phyloP scores from a whole-genome alignment of 306 rosid genomes.

The Acmispon strigosus region DNA sequence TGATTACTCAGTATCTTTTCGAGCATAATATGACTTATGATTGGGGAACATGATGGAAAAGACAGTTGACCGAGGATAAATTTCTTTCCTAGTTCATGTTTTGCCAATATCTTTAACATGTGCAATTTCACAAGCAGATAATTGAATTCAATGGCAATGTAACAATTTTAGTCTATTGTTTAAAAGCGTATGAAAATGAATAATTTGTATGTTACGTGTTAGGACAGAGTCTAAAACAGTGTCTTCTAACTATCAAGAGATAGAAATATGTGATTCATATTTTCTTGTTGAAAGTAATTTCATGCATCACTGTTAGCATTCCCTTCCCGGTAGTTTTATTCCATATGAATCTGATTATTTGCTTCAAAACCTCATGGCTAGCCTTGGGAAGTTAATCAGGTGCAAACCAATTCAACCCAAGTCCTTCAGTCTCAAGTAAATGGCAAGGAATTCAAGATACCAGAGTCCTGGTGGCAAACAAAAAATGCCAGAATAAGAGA shows the following conservation, averaged over 20 bases:
- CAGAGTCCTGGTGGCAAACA: constrained; percentile 55
- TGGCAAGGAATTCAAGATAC: constrained; percentile 35
- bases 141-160: not conserved
- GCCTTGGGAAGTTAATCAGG: constrained; percentile 78
- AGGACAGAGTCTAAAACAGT: not conserved
- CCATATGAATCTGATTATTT: constrained; percentile 13
- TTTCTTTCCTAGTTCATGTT: constrained; percentile 12
- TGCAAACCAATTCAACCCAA: constrained; percentile 35
- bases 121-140: not conserved
- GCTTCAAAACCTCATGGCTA: constrained; percentile 31
- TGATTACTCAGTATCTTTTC: not conserved
- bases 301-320: not conserved
- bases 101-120: not conserved
- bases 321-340: not conserved
- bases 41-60: not conserved
- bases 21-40: not conserved
- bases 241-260: not conserved
- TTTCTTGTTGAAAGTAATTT: not conserved
- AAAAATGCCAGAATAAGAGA: constrained; percentile 47
- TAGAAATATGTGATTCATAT: not conserved
- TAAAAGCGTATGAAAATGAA: not conserved
- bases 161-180: not conserved
- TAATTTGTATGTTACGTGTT: not conserved
- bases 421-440: constrained; percentile 40
- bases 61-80: not conserved